A percentile compares a stretch with the other conserved stretches of the same genome.
These are phyloP conservation scores for Clonostachys chloroleuca DNA, from an alignment of 2,329 filamentous ascomycete species.

Conservation along the genomic window DNA sequence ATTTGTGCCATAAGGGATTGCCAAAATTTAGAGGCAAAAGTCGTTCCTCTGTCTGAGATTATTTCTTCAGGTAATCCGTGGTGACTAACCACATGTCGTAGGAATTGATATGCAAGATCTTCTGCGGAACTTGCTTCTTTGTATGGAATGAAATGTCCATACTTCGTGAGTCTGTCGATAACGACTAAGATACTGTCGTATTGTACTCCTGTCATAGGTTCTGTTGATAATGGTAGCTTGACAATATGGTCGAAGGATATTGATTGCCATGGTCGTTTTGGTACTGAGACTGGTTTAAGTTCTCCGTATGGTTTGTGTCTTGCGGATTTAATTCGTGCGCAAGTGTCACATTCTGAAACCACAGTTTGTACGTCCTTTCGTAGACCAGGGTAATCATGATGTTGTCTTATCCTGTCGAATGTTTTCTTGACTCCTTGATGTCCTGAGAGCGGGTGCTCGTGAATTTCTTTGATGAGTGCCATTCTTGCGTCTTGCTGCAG, in stretches of 20 bases:
- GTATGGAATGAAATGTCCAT: too few relatives aligned
- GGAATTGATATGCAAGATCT: background rate
- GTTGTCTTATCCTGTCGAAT: background rate
- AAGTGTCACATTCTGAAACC: too few relatives aligned
- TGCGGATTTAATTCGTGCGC: too few relatives aligned
- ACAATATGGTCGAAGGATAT: background rate
- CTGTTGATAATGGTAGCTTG: constrained; percentile 4
- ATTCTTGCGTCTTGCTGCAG: too few relatives aligned
- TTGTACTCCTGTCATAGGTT: constrained; percentile 4
- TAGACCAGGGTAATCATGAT: background rate
- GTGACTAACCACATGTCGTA: constrained; percentile 1
- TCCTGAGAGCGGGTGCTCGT: background rate
- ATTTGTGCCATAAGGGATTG: constrained; percentile 1
- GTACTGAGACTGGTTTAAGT: too few relatives aligned
- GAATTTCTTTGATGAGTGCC: too few relatives aligned
- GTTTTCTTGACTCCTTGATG: constrained; percentile 3
- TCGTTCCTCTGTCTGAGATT: constrained; percentile 4
- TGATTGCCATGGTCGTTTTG: too few relatives aligned
- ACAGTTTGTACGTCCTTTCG: too few relatives aligned
- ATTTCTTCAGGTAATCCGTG: constrained; percentile 2
- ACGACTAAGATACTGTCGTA: constrained; percentile 1
- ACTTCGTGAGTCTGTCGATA: background rate
- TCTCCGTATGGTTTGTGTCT: too few relatives aligned
- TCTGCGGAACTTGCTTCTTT: too few relatives aligned
- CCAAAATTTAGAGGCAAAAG: constrained; percentile 2